Conservation (phyloP, 441 rosid genomes). For the Pelargonium myrrhifolium region DNA sequence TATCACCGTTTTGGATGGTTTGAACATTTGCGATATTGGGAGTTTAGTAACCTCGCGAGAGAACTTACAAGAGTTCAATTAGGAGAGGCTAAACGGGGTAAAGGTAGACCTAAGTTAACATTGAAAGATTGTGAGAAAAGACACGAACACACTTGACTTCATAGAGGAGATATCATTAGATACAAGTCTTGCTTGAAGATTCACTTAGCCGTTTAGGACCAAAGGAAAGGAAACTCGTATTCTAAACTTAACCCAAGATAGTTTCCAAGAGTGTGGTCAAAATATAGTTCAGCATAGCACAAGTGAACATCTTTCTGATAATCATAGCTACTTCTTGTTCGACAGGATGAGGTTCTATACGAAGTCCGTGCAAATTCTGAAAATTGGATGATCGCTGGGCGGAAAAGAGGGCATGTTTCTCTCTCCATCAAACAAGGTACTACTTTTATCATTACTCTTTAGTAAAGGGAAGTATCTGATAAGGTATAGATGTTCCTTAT, state of each 20-base stretch:
- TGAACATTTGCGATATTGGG: no score
- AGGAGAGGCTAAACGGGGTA: no score
- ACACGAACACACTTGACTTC: no score
- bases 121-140: no score
- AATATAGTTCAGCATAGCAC: neutral
- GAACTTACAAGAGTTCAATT: no score
- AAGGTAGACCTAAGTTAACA: no score
- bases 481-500: neutral
- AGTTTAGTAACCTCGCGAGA: no score
- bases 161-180: no score
- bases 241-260: neutral
- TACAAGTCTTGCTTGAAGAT: no score
- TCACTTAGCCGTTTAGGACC: no score
- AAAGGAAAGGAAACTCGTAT: no score
- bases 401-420: conserved; percentile 79
- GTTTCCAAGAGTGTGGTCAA: neutral
- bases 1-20: no score
- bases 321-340: conserved; percentile 1
- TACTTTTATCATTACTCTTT: neutral
- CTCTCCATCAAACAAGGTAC: conserved; percentile 73
- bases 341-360: conserved; percentile 72
- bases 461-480: neutral
- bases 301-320: neutral
- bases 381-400: conserved; percentile 97
- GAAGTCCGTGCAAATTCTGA: conserved; percentile 71